A percentile compares a stretch with the other conserved stretches of the same genome.
Evolutionary conservation across 2,329 filamentous ascomycete species (phyloP).

Genomic region (Stemphylium vesicarium): DNA sequence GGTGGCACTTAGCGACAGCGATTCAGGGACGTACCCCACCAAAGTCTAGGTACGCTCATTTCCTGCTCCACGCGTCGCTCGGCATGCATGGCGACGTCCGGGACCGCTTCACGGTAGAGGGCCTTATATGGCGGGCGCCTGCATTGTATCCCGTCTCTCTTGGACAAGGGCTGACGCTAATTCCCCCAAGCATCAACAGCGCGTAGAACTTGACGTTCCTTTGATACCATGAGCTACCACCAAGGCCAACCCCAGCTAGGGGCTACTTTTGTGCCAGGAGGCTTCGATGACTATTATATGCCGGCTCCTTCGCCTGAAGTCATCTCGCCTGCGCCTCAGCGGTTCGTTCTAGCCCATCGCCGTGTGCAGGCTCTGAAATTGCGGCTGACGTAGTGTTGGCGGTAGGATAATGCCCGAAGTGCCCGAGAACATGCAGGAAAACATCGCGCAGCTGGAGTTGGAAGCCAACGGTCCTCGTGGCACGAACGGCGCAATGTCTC

Average conservation of each 20-base stretch:
- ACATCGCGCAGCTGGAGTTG: slow-evolving; percentile 87
- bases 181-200: slow-evolving; percentile 21
- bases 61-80: slow-evolving; percentile 32
- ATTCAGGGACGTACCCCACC: slow-evolving; percentile 34
- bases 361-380: slow-evolving; percentile 27
- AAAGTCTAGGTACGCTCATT: slow-evolving; percentile 30
- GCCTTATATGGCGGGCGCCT: slow-evolving; percentile 21
- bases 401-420: slow-evolving; percentile 91
- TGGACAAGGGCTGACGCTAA: slow-evolving; percentile 39
- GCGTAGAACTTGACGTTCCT: slow-evolving; percentile 12
- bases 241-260: slow-evolving; percentile 45
- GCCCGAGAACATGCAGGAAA: slow-evolving; percentile 94
- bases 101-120: slow-evolving; percentile 20
- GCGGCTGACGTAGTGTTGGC: slow-evolving; percentile 39
- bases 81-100: slow-evolving; percentile 28
- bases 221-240: slow-evolving; percentile 46
- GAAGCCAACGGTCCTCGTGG: slow-evolving; percentile 65
- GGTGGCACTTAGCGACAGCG: slow-evolving; percentile 23
- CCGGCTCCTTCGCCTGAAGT: slow-evolving; percentile 63
- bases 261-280: slow-evolving; percentile 73
- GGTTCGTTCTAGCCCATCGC: slow-evolving; percentile 56
- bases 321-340: slow-evolving; percentile 73
- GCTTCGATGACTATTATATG: slow-evolving; percentile 72
- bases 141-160: slow-evolving; percentile 18
- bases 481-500: slow-evolving; percentile 37